These are phyloP conservation scores for Pleurotus salmoneostramineus DNA, from an alignment of 768 basidiomycete genomes.

Conservation along the genomic window DNA sequence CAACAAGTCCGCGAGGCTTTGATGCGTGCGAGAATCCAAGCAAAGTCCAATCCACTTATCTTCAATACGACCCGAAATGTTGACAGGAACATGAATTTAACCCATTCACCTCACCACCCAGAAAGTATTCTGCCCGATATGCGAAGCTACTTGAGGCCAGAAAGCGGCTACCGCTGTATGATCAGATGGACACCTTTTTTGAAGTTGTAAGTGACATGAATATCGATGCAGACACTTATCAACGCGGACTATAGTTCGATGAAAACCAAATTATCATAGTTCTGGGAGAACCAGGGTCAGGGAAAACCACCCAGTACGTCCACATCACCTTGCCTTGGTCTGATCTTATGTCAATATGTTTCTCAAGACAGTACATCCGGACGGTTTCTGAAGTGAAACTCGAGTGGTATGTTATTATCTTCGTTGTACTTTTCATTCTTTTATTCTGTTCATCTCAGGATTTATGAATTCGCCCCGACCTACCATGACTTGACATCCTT, in stretches of 20 bases:
- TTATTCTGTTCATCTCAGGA: slow-evolving; percentile 24
- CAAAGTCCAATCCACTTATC: no score
- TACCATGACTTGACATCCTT: slow-evolving; percentile 73
- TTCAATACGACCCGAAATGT: neutral
- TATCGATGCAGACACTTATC: neutral
- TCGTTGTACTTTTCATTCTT: neutral
- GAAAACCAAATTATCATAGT: slow-evolving; percentile 84
- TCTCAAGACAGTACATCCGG: slow-evolving; percentile 71
- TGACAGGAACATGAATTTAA: slow-evolving; percentile 74
- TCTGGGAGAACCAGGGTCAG: slow-evolving; percentile 93
- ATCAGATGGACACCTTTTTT: slow-evolving; percentile 92
- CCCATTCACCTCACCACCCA: slow-evolving; percentile 79
- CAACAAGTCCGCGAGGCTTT: slow-evolving; percentile 65
- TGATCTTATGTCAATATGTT: neutral
- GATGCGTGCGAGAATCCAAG: slow-evolving; percentile 37
- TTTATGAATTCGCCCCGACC: slow-evolving; percentile 54
- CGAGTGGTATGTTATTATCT: slow-evolving; percentile 65
- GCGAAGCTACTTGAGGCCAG: slow-evolving; percentile 81
- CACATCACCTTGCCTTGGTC: neutral
- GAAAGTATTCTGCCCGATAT: slow-evolving; percentile 64
- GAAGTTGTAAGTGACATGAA: slow-evolving; percentile 61
- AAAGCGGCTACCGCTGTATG: slow-evolving; percentile 86
- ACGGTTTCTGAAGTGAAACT: slow-evolving; percentile 84
- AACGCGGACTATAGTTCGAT: slow-evolving; percentile 44
- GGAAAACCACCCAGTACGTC: slow-evolving; percentile 92